phyloP scores from a whole-genome alignment of 2,329 filamentous ascomycete genomes.

The Colletotrichum sp. region DNA sequence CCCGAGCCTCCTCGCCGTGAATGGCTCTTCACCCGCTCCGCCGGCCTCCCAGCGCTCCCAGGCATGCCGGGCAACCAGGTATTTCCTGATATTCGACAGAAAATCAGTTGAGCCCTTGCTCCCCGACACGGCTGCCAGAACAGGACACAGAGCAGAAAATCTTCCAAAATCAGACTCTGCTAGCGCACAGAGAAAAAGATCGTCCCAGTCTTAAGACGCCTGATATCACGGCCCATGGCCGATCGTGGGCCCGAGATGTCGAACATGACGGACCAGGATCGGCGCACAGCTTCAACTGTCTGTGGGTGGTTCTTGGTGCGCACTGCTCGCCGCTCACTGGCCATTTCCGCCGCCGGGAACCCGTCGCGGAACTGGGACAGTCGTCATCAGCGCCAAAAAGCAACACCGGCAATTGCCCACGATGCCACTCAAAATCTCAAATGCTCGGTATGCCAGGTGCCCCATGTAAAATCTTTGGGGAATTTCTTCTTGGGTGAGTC shows the following conservation, averaged over 20 bases:
- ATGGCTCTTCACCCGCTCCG: not conserved
- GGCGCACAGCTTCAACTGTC: conserved; percentile 18
- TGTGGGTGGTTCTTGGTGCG: conserved; percentile 9
- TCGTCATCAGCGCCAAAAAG: conserved; percentile 5
- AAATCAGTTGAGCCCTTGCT: not conserved
- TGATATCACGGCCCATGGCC: conserved; percentile 4
- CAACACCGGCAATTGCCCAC: conserved; percentile 1
- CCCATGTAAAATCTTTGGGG: not conserved
- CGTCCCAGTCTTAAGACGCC: not conserved
- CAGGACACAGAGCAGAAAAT: not conserved
- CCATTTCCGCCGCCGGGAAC: not conserved
- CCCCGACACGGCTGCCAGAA: not conserved
- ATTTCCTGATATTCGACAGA: not conserved
- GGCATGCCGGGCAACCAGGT: not conserved
- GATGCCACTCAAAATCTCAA: not conserved
- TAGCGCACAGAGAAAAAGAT: not conserved
- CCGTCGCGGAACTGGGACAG: not conserved
- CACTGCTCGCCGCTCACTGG: conserved; percentile 2
- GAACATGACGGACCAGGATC: conserved; percentile 14
- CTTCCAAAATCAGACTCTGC: not conserved
- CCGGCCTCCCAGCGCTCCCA: not conserved
- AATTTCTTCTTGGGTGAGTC: not conserved
- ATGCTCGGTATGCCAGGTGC: not conserved
- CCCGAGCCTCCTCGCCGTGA: not conserved
- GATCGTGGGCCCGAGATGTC: conserved; percentile 8